A percentile compares a stretch with the other conserved stretches of the same genome.
Evolutionary conservation across 2,329 filamentous ascomycete genomes (phyloP).

Genomic region (Aspergillus felis): DNA sequence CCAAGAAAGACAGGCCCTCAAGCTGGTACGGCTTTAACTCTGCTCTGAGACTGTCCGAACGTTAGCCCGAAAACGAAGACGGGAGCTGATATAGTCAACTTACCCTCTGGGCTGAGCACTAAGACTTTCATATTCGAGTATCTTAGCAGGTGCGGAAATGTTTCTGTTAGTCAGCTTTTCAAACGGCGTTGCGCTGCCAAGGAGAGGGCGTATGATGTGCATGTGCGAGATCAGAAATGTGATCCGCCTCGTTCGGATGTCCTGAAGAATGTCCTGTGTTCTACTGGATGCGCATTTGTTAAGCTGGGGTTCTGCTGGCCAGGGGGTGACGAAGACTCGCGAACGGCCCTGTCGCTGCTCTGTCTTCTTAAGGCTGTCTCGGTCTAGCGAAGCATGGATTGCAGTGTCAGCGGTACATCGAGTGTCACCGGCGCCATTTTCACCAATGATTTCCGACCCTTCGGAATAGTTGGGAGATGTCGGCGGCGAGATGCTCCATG

Average conservation of each 20-base stretch:
- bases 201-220: constrained; percentile 1
- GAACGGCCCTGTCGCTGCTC: not conserved
- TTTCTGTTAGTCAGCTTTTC: not conserved
- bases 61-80: not conserved
- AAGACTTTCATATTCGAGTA: not conserved
- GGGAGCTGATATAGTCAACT: not conserved
- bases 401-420: not conserved
- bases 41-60: constrained; percentile 42
- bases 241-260: not conserved
- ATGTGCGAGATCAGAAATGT: constrained; percentile 2
- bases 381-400: not conserved
- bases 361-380: not conserved
- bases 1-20: constrained; percentile 48
- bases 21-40: constrained; percentile 52
- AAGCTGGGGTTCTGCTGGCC: not conserved
- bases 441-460: not conserved
- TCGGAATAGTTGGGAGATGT: not conserved
- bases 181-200: not conserved
- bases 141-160: not conserved
- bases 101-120: constrained; percentile 1
- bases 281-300: not conserved
- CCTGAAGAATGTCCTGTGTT: not conserved
- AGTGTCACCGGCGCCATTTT: not conserved
- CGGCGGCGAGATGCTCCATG: not conserved
- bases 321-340: not conserved